These are phyloP conservation scores for Pichia sp. DNA, from an alignment of 1,139 yeast genomes.

Conservation along the genomic window DNA sequence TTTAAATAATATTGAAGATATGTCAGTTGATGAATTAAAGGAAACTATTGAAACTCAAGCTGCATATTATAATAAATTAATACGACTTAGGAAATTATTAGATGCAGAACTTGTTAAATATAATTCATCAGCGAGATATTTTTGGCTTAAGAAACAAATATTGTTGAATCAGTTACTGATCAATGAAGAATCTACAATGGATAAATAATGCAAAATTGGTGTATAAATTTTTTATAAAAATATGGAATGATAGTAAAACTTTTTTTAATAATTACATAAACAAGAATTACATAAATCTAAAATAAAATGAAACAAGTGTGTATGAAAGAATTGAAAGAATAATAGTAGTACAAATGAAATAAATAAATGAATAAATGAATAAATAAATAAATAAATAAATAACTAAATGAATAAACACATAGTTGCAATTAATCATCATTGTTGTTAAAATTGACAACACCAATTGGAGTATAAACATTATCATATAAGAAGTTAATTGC, in stretches of 20 bases:
- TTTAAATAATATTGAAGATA: constrained; percentile 23
- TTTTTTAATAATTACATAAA: too few species aligned
- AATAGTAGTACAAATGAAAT: not conserved
- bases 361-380: not conserved
- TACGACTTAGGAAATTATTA: constrained; percentile 43
- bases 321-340: not conserved
- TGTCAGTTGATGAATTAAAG: constrained; percentile 26
- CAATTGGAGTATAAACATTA: constrained; percentile 37
- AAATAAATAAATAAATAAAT: too few species aligned
- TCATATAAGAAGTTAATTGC: constrained; percentile 44
- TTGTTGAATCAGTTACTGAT: constrained; percentile 31
- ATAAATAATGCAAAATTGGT: constrained; percentile 15
- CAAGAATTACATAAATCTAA: not conserved
- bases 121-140: constrained; percentile 36
- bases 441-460: constrained; percentile 33
- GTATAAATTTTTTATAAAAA: not conserved
- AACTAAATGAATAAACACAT: not conserved
- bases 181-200: constrained; percentile 15
- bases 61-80: constrained; percentile 40
- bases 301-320: not conserved
- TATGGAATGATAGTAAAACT: not conserved
- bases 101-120: constrained; percentile 37
- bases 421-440: constrained; percentile 21
- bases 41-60: constrained; percentile 30
- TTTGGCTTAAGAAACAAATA: constrained; percentile 55